phyloP scores from a whole-genome alignment of 176 grass and related monocot species.

The Thinopyrum elongatum region DNA sequence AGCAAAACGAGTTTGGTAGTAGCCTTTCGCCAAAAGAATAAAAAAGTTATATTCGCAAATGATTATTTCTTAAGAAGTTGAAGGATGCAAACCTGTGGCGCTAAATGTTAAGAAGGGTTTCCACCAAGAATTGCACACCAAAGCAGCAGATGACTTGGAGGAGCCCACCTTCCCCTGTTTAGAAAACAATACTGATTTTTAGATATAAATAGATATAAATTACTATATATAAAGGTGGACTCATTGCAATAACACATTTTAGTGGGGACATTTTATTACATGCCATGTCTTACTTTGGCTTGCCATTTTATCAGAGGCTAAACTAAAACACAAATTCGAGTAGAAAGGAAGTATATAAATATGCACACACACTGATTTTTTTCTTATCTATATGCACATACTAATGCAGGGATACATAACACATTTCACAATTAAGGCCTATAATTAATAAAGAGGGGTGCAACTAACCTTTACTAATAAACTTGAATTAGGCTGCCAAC shows the following conservation, averaged over 20 bases:
- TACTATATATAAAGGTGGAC: not conserved
- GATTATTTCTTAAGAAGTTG: not conserved
- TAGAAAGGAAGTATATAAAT: not conserved
- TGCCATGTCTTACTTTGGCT: not conserved
- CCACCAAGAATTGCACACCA: not conserved
- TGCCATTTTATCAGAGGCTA: not conserved
- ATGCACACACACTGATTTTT: not conserved
- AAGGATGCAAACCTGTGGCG: not conserved
- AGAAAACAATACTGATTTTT: not conserved
- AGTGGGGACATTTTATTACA: not conserved
- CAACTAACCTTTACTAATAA: slow-evolving; percentile 74
- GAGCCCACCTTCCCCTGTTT: slow-evolving; percentile 75
- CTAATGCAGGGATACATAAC: not conserved
- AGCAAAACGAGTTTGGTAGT: not conserved
- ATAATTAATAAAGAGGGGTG: not conserved
- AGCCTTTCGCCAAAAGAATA: not conserved
- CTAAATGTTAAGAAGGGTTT: not conserved
- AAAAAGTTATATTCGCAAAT: not conserved
- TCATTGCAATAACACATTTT: not conserved
- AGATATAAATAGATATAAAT: not conserved
- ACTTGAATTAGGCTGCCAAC: slow-evolving; percentile 88
- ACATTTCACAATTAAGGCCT: not conserved
- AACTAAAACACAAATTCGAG: not conserved
- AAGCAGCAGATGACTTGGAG: slow-evolving; percentile 47
- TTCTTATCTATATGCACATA: not conserved